A percentile compares a stretch with the other conserved stretches of the same genome.
phyloP scores from a whole-genome alignment of 2,329 filamentous ascomycete genomes.

The Lecanoromycetidae sp. region DNA sequence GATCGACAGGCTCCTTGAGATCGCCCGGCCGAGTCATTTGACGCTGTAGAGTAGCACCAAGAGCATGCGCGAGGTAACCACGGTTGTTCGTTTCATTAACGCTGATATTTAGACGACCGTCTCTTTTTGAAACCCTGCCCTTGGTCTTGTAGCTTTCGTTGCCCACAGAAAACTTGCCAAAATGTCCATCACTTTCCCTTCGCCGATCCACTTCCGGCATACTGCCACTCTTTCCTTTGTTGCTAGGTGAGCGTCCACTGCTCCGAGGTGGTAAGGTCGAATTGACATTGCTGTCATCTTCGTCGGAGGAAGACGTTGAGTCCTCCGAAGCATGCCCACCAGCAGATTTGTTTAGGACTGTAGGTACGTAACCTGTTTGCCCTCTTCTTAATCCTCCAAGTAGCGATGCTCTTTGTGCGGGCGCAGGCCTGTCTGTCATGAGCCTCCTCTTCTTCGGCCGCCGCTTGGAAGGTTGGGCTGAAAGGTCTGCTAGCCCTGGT shows the following conservation, averaged over 20 bases:
- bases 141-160: conserved; percentile 55
- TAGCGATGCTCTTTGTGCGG: conserved; percentile 6
- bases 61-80: conserved; percentile 61
- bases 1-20: neutral
- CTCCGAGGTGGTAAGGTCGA: neutral
- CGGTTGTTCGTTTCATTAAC: conserved; percentile 57
- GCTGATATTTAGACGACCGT: conserved; percentile 60
- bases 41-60: conserved; percentile 52
- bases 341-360: conserved; percentile 12
- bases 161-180: conserved; percentile 46
- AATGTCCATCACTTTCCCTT: conserved; percentile 24
- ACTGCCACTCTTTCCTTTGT: conserved; percentile 12
- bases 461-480: conserved; percentile 1
- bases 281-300: neutral
- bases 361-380: conserved; percentile 11
- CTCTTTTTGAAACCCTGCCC: conserved; percentile 52
- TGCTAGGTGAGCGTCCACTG: conserved; percentile 5
- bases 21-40: conserved; percentile 31
- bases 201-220: neutral
- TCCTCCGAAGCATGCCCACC: conserved; percentile 6
- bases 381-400: conserved; percentile 9
- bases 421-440: conserved; percentile 11
- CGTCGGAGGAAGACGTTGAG: conserved; percentile 14
- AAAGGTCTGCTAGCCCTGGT: neutral
- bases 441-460: conserved; percentile 2